A percentile compares a stretch with the other conserved stretches of the same genome.
phyloP scores from a whole-genome alignment of 768 basidiomycete genomes.

The Tylopilus sp. region DNA sequence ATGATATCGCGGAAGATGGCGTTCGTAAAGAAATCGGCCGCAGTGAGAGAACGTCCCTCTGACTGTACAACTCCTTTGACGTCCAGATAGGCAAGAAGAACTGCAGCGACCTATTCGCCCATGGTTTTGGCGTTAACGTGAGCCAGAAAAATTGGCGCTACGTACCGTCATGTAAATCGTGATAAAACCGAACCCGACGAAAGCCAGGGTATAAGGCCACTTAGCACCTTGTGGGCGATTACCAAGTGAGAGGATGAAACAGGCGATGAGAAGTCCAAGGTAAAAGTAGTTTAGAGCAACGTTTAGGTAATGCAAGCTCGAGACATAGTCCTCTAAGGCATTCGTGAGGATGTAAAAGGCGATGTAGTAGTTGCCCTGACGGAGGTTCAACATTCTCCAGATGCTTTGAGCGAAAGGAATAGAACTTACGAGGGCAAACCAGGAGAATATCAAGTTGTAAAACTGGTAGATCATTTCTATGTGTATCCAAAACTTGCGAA shows the following conservation, averaged over 20 bases:
- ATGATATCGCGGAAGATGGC: slow-evolving; percentile 83
- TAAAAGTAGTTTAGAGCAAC: slow-evolving; percentile 82
- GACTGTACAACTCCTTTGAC: slow-evolving; percentile 55
- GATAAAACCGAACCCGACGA: slow-evolving; percentile 85
- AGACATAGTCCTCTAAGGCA: slow-evolving; percentile 63
- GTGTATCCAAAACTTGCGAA: slow-evolving; percentile 92
- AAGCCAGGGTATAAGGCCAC: slow-evolving; percentile 79
- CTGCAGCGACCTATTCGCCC: slow-evolving; percentile 56
- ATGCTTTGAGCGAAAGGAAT: background rate
- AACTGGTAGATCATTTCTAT: slow-evolving; percentile 89
- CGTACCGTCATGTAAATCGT: slow-evolving; percentile 95
- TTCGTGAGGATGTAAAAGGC: slow-evolving; percentile 76
- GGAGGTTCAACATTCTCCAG: background rate
- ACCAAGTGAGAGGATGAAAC: slow-evolving; percentile 84
- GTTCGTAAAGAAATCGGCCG: slow-evolving; percentile 71
- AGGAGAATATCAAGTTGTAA: slow-evolving; percentile 89
- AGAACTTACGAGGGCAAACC: slow-evolving; percentile 72
- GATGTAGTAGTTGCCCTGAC: slow-evolving; percentile 86
- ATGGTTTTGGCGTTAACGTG: slow-evolving; percentile 1
- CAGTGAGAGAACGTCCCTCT: slow-evolving; percentile 43
- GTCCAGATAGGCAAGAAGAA: slow-evolving; percentile 82
- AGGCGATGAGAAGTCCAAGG: slow-evolving; percentile 80
- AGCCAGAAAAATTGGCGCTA: background rate
- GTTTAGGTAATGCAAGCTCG: slow-evolving; percentile 70
- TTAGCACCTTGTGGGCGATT: slow-evolving; percentile 91